Base-by-base conservation (phyloP, 257 asterid genomes). In the Nicotiana attenuata region DNA sequence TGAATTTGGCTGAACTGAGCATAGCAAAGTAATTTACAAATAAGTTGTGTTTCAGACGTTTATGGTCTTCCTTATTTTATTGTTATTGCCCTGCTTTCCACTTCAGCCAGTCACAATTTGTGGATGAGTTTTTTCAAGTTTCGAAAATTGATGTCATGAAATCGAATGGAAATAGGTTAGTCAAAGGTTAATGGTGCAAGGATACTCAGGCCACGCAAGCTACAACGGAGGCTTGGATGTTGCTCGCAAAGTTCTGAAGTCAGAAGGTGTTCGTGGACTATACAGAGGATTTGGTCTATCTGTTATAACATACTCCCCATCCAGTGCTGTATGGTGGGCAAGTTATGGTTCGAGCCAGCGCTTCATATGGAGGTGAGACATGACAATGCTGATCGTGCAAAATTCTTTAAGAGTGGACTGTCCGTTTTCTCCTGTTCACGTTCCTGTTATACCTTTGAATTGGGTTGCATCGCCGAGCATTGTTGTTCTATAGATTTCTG, bases 251-350 rank as follows among this genome's bases (percentile, higher is more conserved):
- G 87, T 96, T 84, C 26, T 96, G 77, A 94, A 94, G 87, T 20
- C 96, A 33, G 98, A 96, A 77, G 99, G 99, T 61, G 68, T 94
- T 83, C 95, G 97, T 41, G 99, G 99, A 83, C 81, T 96, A 56
- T 96, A 96, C 80, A 88, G 99, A 89, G 99, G 99, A 80, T 96
- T 93, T 85, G 94, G 99, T 83, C 94, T 96, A 5, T 96, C 99
- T 78, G 93, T 93, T 82, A 80, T 93, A 89, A 96, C 99, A 41
- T 93, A 93, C 86, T 91, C 98, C 20, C 99, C 99, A 33, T 93
- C 98, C 31, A 96, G 98, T 92, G 99, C 98, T 85, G 98, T 94
- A 78, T 96, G 99, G 99, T 96, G 99, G 99, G 99, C 98, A 80
- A 93, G 94, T 88, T 96, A 96, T 86, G 99, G 99, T 56, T 92